Base-by-base conservation (phyloP, 2,329 filamentous ascomycete species). In the Fusarium sp. region DNA sequence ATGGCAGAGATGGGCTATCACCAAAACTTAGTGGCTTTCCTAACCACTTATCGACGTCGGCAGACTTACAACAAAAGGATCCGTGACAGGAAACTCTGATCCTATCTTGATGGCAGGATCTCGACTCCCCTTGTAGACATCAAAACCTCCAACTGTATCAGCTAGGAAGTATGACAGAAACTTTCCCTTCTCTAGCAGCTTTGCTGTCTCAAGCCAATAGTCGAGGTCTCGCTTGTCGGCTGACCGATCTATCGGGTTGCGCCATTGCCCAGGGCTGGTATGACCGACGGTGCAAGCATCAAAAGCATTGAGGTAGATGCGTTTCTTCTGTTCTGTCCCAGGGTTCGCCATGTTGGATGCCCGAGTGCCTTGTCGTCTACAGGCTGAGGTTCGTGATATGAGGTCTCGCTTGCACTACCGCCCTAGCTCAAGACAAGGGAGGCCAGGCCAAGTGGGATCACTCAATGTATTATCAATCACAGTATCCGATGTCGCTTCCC, bases 131-230 rank as follows among this genome's bases (percentile, higher is more conserved):
- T 71, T 71, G 60, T 71, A 69, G 3, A 64, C 71, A n/a, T 73
- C 57, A 6, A 65, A 70, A 4, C 64, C 61, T 5, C 64, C 68
- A 18, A 71, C 70, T 0, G 89, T 91, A 74, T 92, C 91, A 0
- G 91, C 91, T 3, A 92, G 83, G 77, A 92, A 92, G 4, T 92
- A 80, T 0, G 89, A 88, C 67, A 91, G 91, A 81, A 92, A 90
- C 8, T 88, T 88, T 6, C 90, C 90, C 16, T 86, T 83, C 66
- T 92, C 90, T 1, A 92, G 83, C 0, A 92, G 77, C 70, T 91
- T 89, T 6, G 90, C 90, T 0, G 92, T 83, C 23, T 92, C 85
- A 18, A 89, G 87, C 90, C 90, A 92, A 77, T 92, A 92, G n/a
- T 87, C 83, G 2, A 92, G 84, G 34, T 68, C 43, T 30, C n/a